Percentiles rank a stretch among this genome's conserved stretches.
Conservation (phyloP, 176 grass and related monocot genomes). For the Otatea glauca region DNA sequence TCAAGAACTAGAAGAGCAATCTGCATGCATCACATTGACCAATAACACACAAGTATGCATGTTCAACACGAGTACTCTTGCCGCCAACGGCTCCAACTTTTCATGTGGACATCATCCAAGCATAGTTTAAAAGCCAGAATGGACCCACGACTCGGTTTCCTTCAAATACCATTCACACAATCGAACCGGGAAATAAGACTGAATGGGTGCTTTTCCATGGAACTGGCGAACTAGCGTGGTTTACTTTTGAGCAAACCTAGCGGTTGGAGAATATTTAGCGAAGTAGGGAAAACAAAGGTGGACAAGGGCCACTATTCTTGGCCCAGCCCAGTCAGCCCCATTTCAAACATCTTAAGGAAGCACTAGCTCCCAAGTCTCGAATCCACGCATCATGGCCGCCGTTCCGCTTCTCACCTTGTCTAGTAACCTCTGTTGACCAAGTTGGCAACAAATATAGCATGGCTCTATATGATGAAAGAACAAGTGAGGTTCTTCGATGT, state of each 20-base stretch:
- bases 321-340: background rate
- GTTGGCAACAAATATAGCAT: too few relatives aligned
- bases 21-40: background rate
- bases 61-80: background rate
- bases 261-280: background rate
- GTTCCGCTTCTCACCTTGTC: background rate
- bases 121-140: background rate
- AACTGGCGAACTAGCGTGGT: background rate
- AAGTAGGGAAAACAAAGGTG: background rate
- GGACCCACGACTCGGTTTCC: background rate
- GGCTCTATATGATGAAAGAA: too few relatives aligned
- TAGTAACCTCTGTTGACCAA: too few relatives aligned
- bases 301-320: background rate
- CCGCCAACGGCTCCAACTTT: background rate
- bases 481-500: too few relatives aligned
- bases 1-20: background rate
- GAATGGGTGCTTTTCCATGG: background rate
- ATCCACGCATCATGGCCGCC: too few relatives aligned
- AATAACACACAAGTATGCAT: background rate
- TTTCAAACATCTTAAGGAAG: background rate
- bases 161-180: background rate
- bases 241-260: background rate
- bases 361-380: too few relatives aligned
- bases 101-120: background rate
- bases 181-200: background rate